phyloP scores from a whole-genome alignment of 768 basidiomycete species.

The Pleurotus salmoneostramineus region DNA sequence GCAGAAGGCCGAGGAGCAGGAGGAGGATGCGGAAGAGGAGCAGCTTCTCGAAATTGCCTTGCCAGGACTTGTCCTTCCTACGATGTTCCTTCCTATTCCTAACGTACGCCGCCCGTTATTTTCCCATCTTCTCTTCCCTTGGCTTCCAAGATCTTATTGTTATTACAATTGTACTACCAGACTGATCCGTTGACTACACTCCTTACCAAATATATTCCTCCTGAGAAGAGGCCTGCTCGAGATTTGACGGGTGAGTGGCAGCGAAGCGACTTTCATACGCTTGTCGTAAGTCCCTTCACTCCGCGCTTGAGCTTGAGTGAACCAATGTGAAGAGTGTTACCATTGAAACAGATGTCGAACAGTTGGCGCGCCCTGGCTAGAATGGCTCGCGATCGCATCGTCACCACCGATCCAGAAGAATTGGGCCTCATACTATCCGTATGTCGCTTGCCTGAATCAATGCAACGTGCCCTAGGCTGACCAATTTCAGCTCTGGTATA shows the following conservation, averaged over 20 bases:
- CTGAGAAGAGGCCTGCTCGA: conserved; percentile 69
- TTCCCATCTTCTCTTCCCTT: conserved; percentile 41
- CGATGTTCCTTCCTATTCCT: conserved; percentile 86
- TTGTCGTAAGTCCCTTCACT: conserved; percentile 59
- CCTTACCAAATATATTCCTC: conserved; percentile 80
- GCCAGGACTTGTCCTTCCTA: conserved; percentile 65
- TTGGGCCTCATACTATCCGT: conserved; percentile 62
- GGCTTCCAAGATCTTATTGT: conserved; percentile 45
- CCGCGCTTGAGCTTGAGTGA: background rate
- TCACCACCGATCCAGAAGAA: conserved; percentile 67
- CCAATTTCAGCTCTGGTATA: conserved; percentile 91
- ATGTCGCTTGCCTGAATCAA: conserved; percentile 21
- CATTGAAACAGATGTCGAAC: conserved; percentile 68
- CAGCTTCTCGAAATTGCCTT: conserved; percentile 58
- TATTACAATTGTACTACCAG: conserved; percentile 49
- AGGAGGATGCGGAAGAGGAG: conserved; percentile 45
- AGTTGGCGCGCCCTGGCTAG: conserved; percentile 83
- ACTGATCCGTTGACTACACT: conserved; percentile 81
- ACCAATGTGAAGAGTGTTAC: conserved; percentile 8
- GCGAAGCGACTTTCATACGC: conserved; percentile 66
- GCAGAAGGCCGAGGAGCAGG: conserved; percentile 27
- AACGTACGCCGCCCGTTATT: conserved; percentile 69
- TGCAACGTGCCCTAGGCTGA: background rate
- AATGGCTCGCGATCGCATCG: conserved; percentile 79
- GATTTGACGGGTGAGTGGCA: conserved; percentile 76